Base-by-base conservation (phyloP, 345 rosid genomes). In the Lepidium aucheri region DNA sequence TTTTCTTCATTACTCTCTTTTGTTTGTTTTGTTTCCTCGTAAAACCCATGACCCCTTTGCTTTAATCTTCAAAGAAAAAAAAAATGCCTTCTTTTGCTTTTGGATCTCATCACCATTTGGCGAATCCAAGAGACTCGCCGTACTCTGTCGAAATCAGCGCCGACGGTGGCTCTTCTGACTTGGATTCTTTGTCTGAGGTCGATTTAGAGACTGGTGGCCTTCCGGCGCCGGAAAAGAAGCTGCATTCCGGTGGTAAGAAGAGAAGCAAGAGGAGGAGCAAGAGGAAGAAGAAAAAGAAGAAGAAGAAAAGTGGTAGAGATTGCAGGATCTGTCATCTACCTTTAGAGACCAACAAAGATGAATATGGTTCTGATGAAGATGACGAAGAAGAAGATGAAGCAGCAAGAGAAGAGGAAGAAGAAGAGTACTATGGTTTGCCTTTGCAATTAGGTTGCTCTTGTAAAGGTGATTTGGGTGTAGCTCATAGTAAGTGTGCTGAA, bases 291-390 rank as follows among this genome's bases (percentile, higher is more conserved):
- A 70, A 5, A 46, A 63, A 15, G 42, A 66, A 60, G 33, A 73
- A 60, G 68, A 64, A 32, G 35, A 65, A 58, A 72, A 46, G 9
- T 1, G 76, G 68, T 61, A 80, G 72, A 65, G 85, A 86, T 54
- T 86, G 91, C 72, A 82, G 91, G 78, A 86, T 86, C 82, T 86
- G 88, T 67, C 91, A 86, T 68, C 55, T 84, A 62, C 79, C 81
- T 77, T 69, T 82, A 44, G 84, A 77, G 63, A 53, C 4, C 49
- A 55, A 42, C 63, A 69, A 66, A 24, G 70, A 45, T 13, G 75
- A 63, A 0, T 53, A 57, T 33, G 72, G 44, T 73, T 43, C 53
- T 66, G 77, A 74, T 44, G 73, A 53, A 9, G 54, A 54, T 20
- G 68, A 18, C 0, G 65, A 54, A 6, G 54, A 22, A 0, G 43